A percentile compares a stretch with the other conserved stretches of the same genome.
Conservation (phyloP, 2,329 filamentous ascomycete genomes). For the Onygenales sp. region DNA sequence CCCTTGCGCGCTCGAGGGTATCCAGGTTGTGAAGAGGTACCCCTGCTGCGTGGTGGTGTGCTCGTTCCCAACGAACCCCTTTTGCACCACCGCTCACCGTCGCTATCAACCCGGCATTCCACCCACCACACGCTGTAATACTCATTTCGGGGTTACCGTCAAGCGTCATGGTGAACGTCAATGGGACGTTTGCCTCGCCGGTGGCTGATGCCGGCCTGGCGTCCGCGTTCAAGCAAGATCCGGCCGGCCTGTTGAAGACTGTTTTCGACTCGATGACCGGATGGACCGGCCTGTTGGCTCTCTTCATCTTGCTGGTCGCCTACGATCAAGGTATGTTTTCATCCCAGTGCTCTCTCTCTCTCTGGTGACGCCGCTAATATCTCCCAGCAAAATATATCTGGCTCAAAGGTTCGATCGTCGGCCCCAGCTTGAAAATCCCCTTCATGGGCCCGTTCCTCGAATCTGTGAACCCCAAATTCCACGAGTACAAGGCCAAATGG, state of each 20-base stretch:
- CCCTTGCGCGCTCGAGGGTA: too few species aligned
- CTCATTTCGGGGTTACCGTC: background rate
- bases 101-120: too few species aligned
- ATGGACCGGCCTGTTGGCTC: slow-evolving; percentile 59
- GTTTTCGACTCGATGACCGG: slow-evolving; percentile 50
- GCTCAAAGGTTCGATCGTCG: slow-evolving; percentile 66
- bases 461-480: slow-evolving; percentile 84
- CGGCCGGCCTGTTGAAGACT: slow-evolving; percentile 43
- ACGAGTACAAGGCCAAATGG: slow-evolving; percentile 89
- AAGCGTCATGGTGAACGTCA: slow-evolving; percentile 39
- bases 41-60: too few species aligned
- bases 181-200: slow-evolving; percentile 61
- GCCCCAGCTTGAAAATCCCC: slow-evolving; percentile 65
- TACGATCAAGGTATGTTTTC: slow-evolving; percentile 78
- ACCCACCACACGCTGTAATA: too few species aligned
- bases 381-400: slow-evolving; percentile 60
- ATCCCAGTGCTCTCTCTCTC: background rate
- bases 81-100: too few species aligned
- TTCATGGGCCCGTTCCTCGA: slow-evolving; percentile 95
- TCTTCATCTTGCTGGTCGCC: slow-evolving; percentile 61
- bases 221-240: slow-evolving; percentile 38
- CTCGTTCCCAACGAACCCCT: too few species aligned
- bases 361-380: slow-evolving; percentile 1
- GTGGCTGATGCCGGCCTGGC: slow-evolving; percentile 54
- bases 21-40: too few species aligned